Conservation (phyloP, 306 rosid genomes). For the Cicer cuneatum region DNA sequence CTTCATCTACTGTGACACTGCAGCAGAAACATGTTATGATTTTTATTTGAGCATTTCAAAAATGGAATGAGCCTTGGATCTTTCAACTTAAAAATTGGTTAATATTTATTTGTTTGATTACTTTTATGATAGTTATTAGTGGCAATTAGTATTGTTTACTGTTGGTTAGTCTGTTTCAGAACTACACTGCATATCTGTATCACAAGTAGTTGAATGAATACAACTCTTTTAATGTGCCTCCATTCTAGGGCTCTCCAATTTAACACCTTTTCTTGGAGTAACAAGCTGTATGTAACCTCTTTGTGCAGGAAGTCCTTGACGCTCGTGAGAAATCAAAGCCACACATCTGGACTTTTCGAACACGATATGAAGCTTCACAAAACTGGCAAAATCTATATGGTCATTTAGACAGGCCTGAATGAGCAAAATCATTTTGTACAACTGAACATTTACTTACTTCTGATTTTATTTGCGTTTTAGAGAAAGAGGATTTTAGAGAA, state of each 20-base stretch:
- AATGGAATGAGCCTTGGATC: not conserved
- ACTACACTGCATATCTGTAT: not conserved
- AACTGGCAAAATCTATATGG: conserved; percentile 64
- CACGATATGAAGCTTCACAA: conserved; percentile 72
- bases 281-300: conserved; percentile 35
- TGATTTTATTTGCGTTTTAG: not conserved
- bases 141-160: conserved; percentile 2
- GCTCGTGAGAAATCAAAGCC: conserved; percentile 62
- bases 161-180: conserved; percentile 15
- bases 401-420: conserved; percentile 67
- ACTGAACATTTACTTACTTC: not conserved
- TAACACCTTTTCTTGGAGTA: conserved; percentile 6
- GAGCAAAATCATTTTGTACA: conserved; percentile 26
- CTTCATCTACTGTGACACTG: not conserved
- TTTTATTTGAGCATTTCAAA: not conserved
- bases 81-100: not conserved
- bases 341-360: conserved; percentile 80
- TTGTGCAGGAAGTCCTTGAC: conserved; percentile 81
- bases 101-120: not conserved
- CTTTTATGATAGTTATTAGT: not conserved
- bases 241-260: not conserved
- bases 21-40: not conserved
- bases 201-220: conserved; percentile 12
- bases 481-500: conserved; percentile 9
- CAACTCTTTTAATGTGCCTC: not conserved